Evolutionary conservation across 2,329 filamentous ascomycete species (phyloP), one percentile per base, ranked within the genome.

Genomic region (Hypoxylon sp.): DNA sequence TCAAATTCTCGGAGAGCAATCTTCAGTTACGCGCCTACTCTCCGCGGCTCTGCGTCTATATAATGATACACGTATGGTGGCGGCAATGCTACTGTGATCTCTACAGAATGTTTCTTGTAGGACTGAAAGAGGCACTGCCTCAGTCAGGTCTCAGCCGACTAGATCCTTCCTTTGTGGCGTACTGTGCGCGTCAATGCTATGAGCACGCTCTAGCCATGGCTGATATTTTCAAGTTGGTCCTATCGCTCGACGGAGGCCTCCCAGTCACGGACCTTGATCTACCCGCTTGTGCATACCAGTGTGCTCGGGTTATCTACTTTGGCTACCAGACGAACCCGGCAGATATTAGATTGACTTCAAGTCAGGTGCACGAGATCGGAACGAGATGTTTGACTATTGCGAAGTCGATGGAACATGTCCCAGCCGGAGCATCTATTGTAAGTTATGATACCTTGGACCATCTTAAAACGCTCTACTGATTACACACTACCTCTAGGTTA

Each of bases 11-110:
- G 9, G 85, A 87, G 64, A 83, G 80, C 65, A 87, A 86, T 28
- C 77, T 87, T 3, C 81, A 84, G 12, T 77, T 87, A 22, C 82
- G 85, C 4, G 83, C 84, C 2, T 87, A 87, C 69, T 87, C 85
- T 0, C 83, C 85, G 1, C 79, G 85, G 2, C 80, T 88, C 4
- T 86, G 84, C 64, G 84, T 85, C 42, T 87, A 85, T 62, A 78
- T 87, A 70, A 87, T 87, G 84, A 87, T 87, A 8, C 85, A 87
- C 66, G 79, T 87, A 7, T 85, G 83, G 84, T 87, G 84, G 84
- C 79, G 84, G 26, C 85, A 87, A 65, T 87, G 85, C 61, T 81
- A 87, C 68, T 84, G 84, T 67, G 85, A 87, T 70, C 77, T 87
- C 2, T 87, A 86, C 66, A 83, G 85, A 1, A 78, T 87, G 5